Evolutionary conservation across 2,329 filamentous ascomycete genomes (phyloP), one percentile per base, ranked within the genome.

Genomic region (Alternaria brassicicola): DNA sequence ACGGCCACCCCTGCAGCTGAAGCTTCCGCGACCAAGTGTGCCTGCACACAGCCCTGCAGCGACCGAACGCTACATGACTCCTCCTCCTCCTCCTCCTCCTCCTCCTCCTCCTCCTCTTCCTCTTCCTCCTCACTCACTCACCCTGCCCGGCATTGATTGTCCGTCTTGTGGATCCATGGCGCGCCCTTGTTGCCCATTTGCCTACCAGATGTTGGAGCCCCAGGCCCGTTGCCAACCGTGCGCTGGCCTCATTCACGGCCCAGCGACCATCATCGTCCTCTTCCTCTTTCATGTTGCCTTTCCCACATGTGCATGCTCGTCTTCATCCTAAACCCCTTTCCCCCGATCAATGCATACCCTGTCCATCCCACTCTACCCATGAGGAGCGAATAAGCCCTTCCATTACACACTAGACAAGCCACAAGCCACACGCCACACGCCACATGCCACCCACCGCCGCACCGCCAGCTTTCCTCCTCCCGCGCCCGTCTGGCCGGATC

Each of bases 41-140:
- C 52, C 52, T 55, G 52, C 52, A 55, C 49, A n/a, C 35, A 48
- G 33, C 52, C 52, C 36, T 39, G 36, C 36, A 39, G 36, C 36
- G 35, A 39, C 19, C 19, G 36, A 39, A 12, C 36, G 17, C 15
- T 19, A 19, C 17, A 35, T 35, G 15, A 26, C n/a, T n/a, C n/a
- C n/a, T n/a, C n/a, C n/a, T n/a, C n/a, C n/a, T n/a, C n/a, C n/a
- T n/a, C n/a, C n/a, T n/a, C n/a, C n/a, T n/a, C n/a, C n/a, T n/a
- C n/a, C n/a, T n/a, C n/a, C n/a, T n/a, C n/a, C n/a, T n/a, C n/a
- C n/a, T n/a, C n/a, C n/a, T n/a, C n/a, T n/a, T n/a, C n/a, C n/a
- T n/a, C n/a, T n/a, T n/a, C n/a, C n/a, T n/a, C n/a, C n/a, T n/a
- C n/a, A n/a, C n/a, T n/a, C n/a, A n/a, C n/a, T n/a, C n/a, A n/a